Evolutionary conservation across 768 basidiomycete genomes (phyloP), one percentile per base, ranked within the genome.

Genomic region (Lactifluus hygrophoroides): DNA sequence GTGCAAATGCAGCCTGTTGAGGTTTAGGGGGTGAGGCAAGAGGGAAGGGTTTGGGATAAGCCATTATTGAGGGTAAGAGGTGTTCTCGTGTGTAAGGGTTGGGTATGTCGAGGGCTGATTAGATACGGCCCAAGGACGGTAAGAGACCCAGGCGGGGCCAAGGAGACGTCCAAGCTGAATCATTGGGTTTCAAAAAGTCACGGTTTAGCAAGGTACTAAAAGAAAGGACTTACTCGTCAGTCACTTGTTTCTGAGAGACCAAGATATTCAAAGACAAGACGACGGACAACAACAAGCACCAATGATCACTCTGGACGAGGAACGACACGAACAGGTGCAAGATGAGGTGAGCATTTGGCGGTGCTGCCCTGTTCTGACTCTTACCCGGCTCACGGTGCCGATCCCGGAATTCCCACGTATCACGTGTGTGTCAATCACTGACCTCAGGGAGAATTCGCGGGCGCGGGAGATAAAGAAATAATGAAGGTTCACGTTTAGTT

Each of bases 1-100:
- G 90, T 28, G 85, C 88, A 70, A 78, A 90, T 19, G 80, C 80
- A 13, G 79, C 80, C 64, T 81, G 80, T 28, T 78, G 73, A 43
- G 69, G 73, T 69, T 84, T 83, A 72, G 72, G 51, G 74, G 80
- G 78, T 37, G 72, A 70, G 25, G 87, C 86, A 60, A 89, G 82
- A 60, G 90, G 90, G 58, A 91, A 92, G 10, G 89, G 88, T 70
- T 90, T 54, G 10, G 63, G 49, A 44, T 64, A 64, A 23, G 63
- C 60, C 63, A 64, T 64, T 54, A 51, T 54, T 19, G 42, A 51
- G 32, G 35, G 35, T 0, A 34, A 32, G 17, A 25, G 30, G 25
- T 14, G 21, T 28, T 28, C 56, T 57, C 48, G 56, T 50, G 38
- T 57, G 56, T 17, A 49, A 28, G 35, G 25, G 17, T 11, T 10